Conservation (phyloP, 225 moss, liverwort and hornwort genomes). For the Climacium dendroides region DNA sequence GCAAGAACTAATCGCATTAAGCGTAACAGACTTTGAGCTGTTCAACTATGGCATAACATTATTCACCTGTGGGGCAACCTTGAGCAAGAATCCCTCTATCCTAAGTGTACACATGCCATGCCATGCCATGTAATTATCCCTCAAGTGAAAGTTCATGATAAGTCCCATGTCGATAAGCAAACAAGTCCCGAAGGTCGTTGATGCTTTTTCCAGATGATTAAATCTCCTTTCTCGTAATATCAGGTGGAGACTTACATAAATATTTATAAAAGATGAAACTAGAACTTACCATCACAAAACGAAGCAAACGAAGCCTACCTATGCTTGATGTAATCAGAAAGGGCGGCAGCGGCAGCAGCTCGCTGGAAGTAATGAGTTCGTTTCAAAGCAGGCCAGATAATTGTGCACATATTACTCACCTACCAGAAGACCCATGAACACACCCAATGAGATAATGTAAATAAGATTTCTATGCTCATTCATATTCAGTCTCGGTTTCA, state of each 20-base stretch:
- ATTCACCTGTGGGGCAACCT: background rate
- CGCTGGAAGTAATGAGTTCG: constrained; percentile 81
- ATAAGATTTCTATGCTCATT: background rate
- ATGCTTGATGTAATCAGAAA: constrained; percentile 84
- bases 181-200: background rate
- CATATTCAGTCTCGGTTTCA: background rate
- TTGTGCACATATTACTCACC: constrained; percentile 77
- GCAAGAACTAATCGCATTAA: background rate
- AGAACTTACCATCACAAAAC: background rate
- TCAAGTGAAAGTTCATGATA: background rate
- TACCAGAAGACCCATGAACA: constrained; percentile 2
- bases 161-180: background rate
- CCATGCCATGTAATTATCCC: background rate
- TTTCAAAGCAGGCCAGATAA: constrained; percentile 86
- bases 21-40: background rate
- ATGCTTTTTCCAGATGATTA: background rate
- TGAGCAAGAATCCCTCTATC: background rate
- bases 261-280: background rate
- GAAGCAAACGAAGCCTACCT: constrained; percentile 30
- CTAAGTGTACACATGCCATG: background rate
- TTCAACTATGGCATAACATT: background rate
- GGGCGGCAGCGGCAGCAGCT: constrained; percentile 87
- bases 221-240: background rate
- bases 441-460: background rate
- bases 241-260: background rate